A percentile compares a stretch with the other conserved stretches of the same genome.
phyloP scores from a whole-genome alignment of 352 stramenopile genomes.

The Globisporangium mamillatum region DNA sequence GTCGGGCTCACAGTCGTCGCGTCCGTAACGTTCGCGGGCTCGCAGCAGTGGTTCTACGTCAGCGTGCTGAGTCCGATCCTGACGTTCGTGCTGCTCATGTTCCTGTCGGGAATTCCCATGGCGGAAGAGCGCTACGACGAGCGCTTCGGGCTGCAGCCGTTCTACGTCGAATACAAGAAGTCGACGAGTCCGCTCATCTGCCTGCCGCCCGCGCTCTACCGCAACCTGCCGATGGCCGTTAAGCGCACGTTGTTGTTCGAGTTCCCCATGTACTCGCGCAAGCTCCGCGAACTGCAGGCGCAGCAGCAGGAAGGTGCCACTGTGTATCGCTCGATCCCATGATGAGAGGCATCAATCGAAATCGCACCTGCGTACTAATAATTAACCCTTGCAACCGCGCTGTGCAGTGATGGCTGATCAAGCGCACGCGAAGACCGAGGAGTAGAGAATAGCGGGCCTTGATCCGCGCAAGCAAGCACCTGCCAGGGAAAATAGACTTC shows the following conservation, averaged over 20 bases:
- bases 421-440: background rate
- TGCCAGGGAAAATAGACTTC: background rate
- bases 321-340: conserved; percentile 34
- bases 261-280: conserved; percentile 53
- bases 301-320: conserved; percentile 15
- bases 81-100: conserved; percentile 66
- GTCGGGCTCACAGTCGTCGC: conserved; percentile 46
- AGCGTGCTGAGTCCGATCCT: conserved; percentile 47
- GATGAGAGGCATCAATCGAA: conserved; percentile 4
- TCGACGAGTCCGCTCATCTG: conserved; percentile 58
- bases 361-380: background rate
- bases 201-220: conserved; percentile 46
- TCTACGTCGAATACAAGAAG: conserved; percentile 67
- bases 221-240: conserved; percentile 26
- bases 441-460: background rate
- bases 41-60: conserved; percentile 45
- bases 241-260: conserved; percentile 56
- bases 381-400: background rate
- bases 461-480: background rate
- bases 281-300: conserved; percentile 29
- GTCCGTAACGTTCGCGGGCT: conserved; percentile 35
- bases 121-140: conserved; percentile 62
- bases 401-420: background rate
- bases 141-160: conserved; percentile 48
- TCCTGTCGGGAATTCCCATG: conserved; percentile 63